Evolutionary conservation across 345 rosid genomes (phyloP), one percentile per base, ranked within the genome.

Genomic region (Populus ilicifolia): DNA sequence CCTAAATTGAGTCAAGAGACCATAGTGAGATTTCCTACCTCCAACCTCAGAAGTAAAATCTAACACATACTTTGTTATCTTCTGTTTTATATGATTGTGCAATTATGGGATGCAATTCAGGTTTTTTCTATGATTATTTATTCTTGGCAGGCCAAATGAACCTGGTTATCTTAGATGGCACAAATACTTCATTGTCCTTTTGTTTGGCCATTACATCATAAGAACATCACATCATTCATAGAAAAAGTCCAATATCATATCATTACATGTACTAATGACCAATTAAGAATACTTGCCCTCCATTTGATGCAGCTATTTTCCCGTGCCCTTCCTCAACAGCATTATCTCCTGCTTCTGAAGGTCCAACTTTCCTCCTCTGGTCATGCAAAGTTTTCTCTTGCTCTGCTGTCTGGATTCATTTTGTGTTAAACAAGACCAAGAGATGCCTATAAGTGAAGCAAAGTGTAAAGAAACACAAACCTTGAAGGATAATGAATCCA

Each of bases 331-430:
- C 79, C 65, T 82, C 77, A 78, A 87, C 75, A 71, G 87, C 79
- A 75, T 77, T 80, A 74, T 73, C 74, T 77, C 86, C 90, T 1
- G 50, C 79, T 62, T 82, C 86, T 46, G 91, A 85, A 54, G 81
- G 80, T 82, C 88, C 89, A 75, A 80, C 82, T 70, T 81, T 83
- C 44, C 46, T 82, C 54, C 75, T 87, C 70, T 75, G 85, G 70
- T 83, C 90, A 71, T 73, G 87, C 67, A 77, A 74, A 79, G 87
- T 84, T 73, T 84, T 89, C 84, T 92, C 95, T 82, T 83, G 92
- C 91, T 90, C 92, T 9, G 92, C 92, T 77, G 89, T 79, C 98
- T 92, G 93, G 76, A 86, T 61, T 80, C 66, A 75, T 41, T 72
- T 77, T 61, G 77, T 33, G 78, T 80, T 54, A 84, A 81, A 67